Base-by-base conservation (phyloP, 169 alveolate genomes). In the Eimeria praecox region DNA sequence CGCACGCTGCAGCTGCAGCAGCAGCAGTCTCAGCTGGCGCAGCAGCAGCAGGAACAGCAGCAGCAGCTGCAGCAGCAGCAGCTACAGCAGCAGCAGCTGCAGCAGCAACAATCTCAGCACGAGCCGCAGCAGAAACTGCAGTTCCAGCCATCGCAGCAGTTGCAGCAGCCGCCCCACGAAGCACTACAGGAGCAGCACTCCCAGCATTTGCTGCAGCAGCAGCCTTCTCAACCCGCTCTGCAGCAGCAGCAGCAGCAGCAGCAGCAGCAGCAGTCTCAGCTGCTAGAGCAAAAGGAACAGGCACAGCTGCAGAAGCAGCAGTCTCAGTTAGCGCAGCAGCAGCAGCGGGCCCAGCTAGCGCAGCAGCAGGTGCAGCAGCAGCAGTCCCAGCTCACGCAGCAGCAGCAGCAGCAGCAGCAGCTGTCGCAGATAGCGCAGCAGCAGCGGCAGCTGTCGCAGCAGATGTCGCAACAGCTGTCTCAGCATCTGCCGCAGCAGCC, bases 381-480 rank as follows among this genome's bases (percentile, higher is more conserved):
- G 38, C 75, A 3, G 14, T 27, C 80, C 44, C 46, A 8, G 20
- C 59, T 30, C n/a, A 12, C 44, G 44, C 80, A 69, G 44, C 80
- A 69, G 44, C 80, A 69, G 44, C 80, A 69, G 44, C 80, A 69
- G 80, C 80, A 69, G 80, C 80, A 30, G 44, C 40, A 69, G 80
- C 69, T 6, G 69, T 12, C 27, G 69, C 69, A 59, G n/a, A n/a
- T n/a, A n/a, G n/a, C n/a, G n/a, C 69, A 59, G 69, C 30, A 27
- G 69, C 18, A 6, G 59, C 59, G 6, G 59, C 59, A 52, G 6
- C 59, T 9, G 59, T 9, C 40, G 2, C 80, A 30, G 40, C 80
- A 30, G 80, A 38, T 27, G 42, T 27, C 9, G 80, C 80, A 69
- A 27, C 80, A 18, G 80, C 80, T n/a, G 44, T 6, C 44, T 5